These are phyloP conservation scores for Sporobolomyces pararoseus DNA, from an alignment of 768 basidiomycete species.

Conservation along the genomic window DNA sequence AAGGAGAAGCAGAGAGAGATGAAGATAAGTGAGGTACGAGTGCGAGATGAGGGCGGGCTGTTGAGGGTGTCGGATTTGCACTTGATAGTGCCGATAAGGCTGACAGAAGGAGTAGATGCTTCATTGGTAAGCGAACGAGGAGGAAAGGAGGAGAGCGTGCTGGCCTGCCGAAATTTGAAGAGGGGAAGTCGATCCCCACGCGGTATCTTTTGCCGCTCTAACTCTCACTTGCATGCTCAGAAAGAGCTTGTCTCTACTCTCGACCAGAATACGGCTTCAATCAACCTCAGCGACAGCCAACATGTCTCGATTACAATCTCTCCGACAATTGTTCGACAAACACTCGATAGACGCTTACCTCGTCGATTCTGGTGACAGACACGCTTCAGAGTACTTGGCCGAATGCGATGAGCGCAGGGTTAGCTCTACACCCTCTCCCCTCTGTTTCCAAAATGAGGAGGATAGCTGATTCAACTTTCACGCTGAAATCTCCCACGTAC, in stretches of 20 bases:
- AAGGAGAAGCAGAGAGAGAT: background rate
- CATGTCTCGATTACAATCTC: constrained; percentile 19
- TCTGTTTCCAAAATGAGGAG: too few relatives aligned
- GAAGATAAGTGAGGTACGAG: background rate
- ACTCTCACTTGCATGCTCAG: constrained; percentile 33
- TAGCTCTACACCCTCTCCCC: constrained; percentile 15
- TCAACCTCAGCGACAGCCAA: background rate
- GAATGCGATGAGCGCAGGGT: constrained; percentile 7
- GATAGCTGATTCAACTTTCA: constrained; percentile 3
- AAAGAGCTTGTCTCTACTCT: background rate
- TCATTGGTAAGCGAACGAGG: background rate
- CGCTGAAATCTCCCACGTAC: constrained; percentile 47
- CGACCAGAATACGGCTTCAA: background rate
- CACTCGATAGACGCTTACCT: background rate
- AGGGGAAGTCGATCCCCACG: too few relatives aligned
- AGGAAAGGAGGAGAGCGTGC: background rate
- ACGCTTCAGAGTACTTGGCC: constrained; percentile 55
- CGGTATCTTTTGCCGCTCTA: too few relatives aligned
- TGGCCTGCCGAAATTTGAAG: too few relatives aligned
- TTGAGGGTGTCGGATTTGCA: background rate
- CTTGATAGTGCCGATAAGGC: background rate
- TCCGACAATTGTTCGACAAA: background rate
- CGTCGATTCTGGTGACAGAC: constrained; percentile 67
- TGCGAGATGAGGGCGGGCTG: background rate
- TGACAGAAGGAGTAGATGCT: background rate